Base-by-base conservation (phyloP, 345 rosid species). In the Atalantia buxifolia region DNA sequence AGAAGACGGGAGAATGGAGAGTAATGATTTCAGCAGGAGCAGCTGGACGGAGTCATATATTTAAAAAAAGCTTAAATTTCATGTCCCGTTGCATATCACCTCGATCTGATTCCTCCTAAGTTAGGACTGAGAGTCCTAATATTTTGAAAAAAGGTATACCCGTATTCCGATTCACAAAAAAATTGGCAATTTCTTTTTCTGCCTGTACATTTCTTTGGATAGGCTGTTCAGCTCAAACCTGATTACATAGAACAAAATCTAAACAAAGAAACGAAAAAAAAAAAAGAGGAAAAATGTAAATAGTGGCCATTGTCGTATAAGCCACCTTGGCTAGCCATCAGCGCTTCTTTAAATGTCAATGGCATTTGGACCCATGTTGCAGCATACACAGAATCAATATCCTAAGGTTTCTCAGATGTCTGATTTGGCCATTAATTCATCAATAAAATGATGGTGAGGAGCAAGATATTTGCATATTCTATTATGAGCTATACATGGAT, bases 401-500 rank as follows among this genome's bases (percentile, higher is more conserved):
- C 55, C 63, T 55, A 35, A 42, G 50, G 50, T 28, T 75, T 42
- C 66, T 27, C 42, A 36, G n/a, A 55, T 31, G 0, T 57, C 31
- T 60, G 45, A 45, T 75, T 14, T 13, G 72, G 13, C 59, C 21
- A 63, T 63, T 42, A 64, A 31, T 63, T 42, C 33, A 30, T 65
- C 62, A 24, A 36, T 33, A 40, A 56, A 50, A 48, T 27, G 57
- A 40, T 4, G 72, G 69, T 28, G 27, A 7, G 12, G 4, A 48
- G 70, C 42, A 27, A 50, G 16, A 24, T 19, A 35, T 4, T 75
- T 62, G 16, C 24, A 40, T 24, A 18, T 40, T 50, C 64, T 16
- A 65, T 42, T 35, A 66, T 25, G 42, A 59, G 76, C 83, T 80
- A 64, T 75, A 75, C 81, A 68, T 9, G 16, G 65, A 79, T 81